Percentiles rank a stretch among this genome's conserved stretches.
phyloP scores from a whole-genome alignment of 2,329 filamentous ascomycete species.

The Dothiorella sarmentorum region DNA sequence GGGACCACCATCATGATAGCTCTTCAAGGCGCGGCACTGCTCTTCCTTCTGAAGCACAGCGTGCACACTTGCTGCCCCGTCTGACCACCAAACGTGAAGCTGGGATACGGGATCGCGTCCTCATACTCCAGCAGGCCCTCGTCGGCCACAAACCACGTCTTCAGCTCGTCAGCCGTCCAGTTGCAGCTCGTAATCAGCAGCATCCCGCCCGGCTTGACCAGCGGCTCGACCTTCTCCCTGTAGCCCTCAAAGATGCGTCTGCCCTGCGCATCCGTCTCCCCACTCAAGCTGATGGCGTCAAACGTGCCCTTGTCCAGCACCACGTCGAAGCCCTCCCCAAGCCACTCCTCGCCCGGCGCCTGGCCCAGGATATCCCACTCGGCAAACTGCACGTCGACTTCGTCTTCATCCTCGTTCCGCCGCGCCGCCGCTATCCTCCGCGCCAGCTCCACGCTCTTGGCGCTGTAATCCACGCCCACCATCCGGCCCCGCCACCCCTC shows the following conservation, averaged over 20 bases:
- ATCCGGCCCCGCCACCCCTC: constrained; percentile 66
- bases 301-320: constrained; percentile 98
- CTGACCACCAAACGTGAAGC: constrained; percentile 83
- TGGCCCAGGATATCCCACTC: constrained; percentile 51
- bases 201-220: constrained; percentile 69
- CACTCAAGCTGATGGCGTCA: constrained; percentile 81
- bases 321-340: constrained; percentile 69
- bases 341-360: constrained; percentile 54
- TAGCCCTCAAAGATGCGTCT: constrained; percentile 73
- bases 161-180: constrained; percentile 89
- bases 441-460: constrained; percentile 70
- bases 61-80: constrained; percentile 88
- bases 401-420: constrained; percentile 25
- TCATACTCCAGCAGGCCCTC: constrained; percentile 55
- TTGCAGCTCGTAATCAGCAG: constrained; percentile 94
- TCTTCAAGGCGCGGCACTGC: not conserved
- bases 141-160: constrained; percentile 67
- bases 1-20: not conserved
- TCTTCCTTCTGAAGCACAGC: constrained; percentile 66
- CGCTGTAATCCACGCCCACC: constrained; percentile 86
- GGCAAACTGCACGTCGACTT: constrained; percentile 46
- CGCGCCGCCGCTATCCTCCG: constrained; percentile 50
- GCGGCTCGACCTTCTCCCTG: constrained; percentile 60
- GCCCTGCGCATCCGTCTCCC: constrained; percentile 50
- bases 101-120: constrained; percentile 73